phyloP scores from a whole-genome alignment of 129 eudicot genomes.

The Pulicaria dysenterica region DNA sequence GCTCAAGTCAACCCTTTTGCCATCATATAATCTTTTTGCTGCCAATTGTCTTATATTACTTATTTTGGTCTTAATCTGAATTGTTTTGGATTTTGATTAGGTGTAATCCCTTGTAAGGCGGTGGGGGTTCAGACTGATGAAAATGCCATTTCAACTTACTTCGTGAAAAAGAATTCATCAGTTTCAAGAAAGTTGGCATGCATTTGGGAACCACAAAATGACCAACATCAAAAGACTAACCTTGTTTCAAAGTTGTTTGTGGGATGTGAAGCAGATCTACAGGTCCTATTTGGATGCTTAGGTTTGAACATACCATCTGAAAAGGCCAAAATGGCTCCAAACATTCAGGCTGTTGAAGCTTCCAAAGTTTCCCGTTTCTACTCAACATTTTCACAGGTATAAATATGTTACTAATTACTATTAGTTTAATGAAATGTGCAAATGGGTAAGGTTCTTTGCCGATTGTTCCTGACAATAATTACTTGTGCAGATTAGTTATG shows the following conservation, averaged over 20 bases:
- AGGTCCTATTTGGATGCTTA: constrained; percentile 63
- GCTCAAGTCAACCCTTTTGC: neutral
- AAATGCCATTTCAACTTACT: constrained; percentile 32
- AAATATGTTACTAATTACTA: neutral
- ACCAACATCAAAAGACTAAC: constrained; percentile 41
- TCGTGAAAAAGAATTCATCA: constrained; percentile 31
- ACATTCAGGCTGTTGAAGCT: constrained; percentile 49
- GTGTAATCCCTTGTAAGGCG: constrained; percentile 39
- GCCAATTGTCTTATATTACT: neutral
- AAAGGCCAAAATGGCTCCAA: constrained; percentile 28
- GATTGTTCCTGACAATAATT: constrained; percentile 17
- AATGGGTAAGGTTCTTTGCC: constrained; percentile 17
- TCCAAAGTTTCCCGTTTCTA: constrained; percentile 70
- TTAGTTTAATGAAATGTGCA: neutral
- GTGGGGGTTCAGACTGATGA: constrained; percentile 79
- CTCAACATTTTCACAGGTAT: constrained; percentile 58
- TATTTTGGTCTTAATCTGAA: neutral
- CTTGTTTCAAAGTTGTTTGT: constrained; percentile 63
- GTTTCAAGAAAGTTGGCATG: constrained; percentile 48
- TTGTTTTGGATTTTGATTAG: constrained; percentile 29
- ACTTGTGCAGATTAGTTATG: constrained; percentile 58
- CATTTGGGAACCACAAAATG: constrained; percentile 54
- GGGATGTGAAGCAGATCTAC: constrained; percentile 72
- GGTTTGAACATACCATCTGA: constrained; percentile 39
- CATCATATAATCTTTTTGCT: neutral